Percentiles rank a stretch among this genome's conserved stretches.
These are phyloP conservation scores for Geranium rotundifolium DNA, from an alignment of 345 rosid genomes.

Conservation along the genomic window DNA sequence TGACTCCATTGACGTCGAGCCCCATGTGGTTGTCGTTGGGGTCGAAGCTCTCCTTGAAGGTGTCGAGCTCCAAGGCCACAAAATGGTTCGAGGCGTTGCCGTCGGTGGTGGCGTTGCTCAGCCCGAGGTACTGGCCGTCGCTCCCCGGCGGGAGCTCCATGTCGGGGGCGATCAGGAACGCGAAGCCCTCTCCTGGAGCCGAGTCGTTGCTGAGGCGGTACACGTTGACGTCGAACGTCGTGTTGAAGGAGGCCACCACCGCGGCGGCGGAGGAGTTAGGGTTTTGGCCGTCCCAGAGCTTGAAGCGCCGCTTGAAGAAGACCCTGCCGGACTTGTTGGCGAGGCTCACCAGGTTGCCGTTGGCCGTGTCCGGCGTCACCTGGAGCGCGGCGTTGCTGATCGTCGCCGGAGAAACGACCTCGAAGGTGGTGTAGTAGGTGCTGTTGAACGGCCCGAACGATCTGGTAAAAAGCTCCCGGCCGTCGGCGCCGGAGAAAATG, in stretches of 20 bases:
- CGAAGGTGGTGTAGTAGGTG: conserved; percentile 9
- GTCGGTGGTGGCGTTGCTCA: conserved; percentile 44
- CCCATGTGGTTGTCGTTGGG: conserved; percentile 42
- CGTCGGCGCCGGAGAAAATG: not conserved
- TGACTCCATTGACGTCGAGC: conserved; percentile 32
- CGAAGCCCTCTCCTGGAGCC: conserved; percentile 34
- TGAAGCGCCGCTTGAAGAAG: conserved; percentile 20
- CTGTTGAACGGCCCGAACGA: conserved; percentile 24
- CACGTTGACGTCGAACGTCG: conserved; percentile 38
- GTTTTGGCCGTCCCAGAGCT: conserved; percentile 20
- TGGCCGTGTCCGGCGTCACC: conserved; percentile 35
- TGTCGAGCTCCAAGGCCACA: conserved; percentile 45
- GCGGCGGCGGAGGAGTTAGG: conserved; percentile 2
- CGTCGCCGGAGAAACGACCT: conserved; percentile 8
- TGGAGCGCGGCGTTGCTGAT: conserved; percentile 40
- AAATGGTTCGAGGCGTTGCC: conserved; percentile 26
- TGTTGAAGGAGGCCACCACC: conserved; percentile 39
- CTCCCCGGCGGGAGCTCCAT: conserved; percentile 22
- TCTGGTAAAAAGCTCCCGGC: not conserved
- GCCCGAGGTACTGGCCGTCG: conserved; percentile 31
- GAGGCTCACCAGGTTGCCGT: conserved; percentile 14
- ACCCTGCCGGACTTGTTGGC: conserved; percentile 29
- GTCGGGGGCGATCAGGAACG: conserved; percentile 39
- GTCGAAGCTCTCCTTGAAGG: conserved; percentile 30
- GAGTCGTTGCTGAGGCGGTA: conserved; percentile 10